phyloP scores from a whole-genome alignment of 495 filamentous ascomycete species.

The Pyronema omphalodes region DNA sequence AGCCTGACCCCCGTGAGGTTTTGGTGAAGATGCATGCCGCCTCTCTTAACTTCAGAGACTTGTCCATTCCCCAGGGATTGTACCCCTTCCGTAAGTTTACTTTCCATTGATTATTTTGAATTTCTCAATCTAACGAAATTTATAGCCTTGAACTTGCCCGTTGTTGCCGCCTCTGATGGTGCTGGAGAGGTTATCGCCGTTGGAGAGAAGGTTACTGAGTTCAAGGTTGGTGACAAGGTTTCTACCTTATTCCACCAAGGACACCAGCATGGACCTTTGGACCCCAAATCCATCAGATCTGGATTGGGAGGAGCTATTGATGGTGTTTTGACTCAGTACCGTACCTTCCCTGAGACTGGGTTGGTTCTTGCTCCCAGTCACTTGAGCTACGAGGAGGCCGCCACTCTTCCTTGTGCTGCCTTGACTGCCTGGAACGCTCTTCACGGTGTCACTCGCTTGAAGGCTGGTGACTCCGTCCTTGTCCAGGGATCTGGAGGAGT shows the following conservation, averaged over 20 bases:
- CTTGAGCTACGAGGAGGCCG: slow-evolving; percentile 29
- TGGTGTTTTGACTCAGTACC: slow-evolving; percentile 29
- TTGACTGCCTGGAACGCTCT: slow-evolving; percentile 28
- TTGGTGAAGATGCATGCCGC: slow-evolving; percentile 11
- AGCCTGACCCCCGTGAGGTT: slow-evolving; percentile 10
- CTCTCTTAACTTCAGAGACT: slow-evolving; percentile 7
- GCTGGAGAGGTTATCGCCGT: slow-evolving; percentile 26
- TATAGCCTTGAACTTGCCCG: not conserved
- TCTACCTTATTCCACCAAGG: slow-evolving; percentile 21
- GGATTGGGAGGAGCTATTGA: slow-evolving; percentile 52
- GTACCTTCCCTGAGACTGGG: slow-evolving; percentile 25
- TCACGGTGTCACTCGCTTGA: slow-evolving; percentile 12
- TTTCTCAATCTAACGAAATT: no score
- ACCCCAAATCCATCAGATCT: slow-evolving; percentile 1
- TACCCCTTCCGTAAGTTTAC: slow-evolving; percentile 10
- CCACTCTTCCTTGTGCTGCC: slow-evolving; percentile 28
- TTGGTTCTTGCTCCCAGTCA: slow-evolving; percentile 28
- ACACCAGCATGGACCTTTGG: slow-evolving; percentile 19
- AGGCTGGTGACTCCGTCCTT: slow-evolving; percentile 21
- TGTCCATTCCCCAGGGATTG: slow-evolving; percentile 6
- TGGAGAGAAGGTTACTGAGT: slow-evolving; percentile 27
- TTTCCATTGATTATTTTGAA: not conserved
- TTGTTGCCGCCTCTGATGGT: slow-evolving; percentile 3
- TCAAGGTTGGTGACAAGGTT: slow-evolving; percentile 29
- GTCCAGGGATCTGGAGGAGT: slow-evolving; percentile 27